These are phyloP conservation scores for Ustilaginoidea virens DNA, from an alignment of 2,329 filamentous ascomycete genomes.

Conservation along the genomic window DNA sequence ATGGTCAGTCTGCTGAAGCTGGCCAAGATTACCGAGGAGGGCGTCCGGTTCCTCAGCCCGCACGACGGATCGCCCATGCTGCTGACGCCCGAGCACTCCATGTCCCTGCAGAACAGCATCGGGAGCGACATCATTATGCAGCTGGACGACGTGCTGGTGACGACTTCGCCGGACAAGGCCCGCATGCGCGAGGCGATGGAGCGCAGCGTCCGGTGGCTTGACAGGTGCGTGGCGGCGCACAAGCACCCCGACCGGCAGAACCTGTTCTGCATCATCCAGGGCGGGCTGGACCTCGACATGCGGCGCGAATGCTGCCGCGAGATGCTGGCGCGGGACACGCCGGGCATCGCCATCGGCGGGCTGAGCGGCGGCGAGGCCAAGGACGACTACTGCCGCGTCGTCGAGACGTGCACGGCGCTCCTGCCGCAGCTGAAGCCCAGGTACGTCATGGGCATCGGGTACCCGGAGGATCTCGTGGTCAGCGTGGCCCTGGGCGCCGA, in stretches of 20 bases:
- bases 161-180: constrained; percentile 75
- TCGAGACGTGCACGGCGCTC: constrained; percentile 68
- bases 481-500: constrained; percentile 88
- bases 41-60: constrained; percentile 87
- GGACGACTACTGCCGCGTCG: constrained; percentile 78
- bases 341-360: constrained; percentile 91
- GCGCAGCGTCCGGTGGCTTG: constrained; percentile 86
- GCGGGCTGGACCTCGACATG: constrained; percentile 78
- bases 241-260: constrained; percentile 72
- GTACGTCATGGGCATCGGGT: constrained; percentile 98
- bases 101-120: constrained; percentile 89
- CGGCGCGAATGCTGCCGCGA: constrained; percentile 66
- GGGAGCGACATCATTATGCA: constrained; percentile 99
- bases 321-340: constrained; percentile 84
- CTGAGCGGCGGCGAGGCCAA: constrained; percentile 93
- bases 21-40: constrained; percentile 87
- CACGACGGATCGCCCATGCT: constrained; percentile 95
- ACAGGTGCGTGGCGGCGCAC: constrained; percentile 86
- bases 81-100: constrained; percentile 92
- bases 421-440: constrained; percentile 86
- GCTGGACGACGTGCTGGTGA: constrained; percentile 93
- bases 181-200: constrained; percentile 94
- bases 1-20: constrained; percentile 96
- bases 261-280: constrained; percentile 97
- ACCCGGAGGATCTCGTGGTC: constrained; percentile 89